These are phyloP conservation scores for Heracleum sosnowskyi DNA, from an alignment of 129 eudicot genomes.

Conservation along the genomic window DNA sequence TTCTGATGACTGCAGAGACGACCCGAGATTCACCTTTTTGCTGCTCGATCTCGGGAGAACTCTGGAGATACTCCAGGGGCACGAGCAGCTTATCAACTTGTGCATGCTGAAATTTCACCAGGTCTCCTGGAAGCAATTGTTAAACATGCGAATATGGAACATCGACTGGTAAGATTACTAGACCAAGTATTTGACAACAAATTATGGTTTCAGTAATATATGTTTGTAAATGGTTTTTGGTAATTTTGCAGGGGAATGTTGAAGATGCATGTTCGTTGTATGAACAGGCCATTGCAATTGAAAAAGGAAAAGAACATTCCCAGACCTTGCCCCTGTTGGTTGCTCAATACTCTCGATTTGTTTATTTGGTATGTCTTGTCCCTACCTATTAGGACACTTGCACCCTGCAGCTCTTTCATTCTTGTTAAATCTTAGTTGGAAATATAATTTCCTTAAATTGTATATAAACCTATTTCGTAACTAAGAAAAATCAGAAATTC, in stretches of 20 bases:
- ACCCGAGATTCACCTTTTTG: slow-evolving; percentile 98
- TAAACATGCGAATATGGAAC: slow-evolving; percentile 97
- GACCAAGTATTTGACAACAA: slow-evolving; percentile 6
- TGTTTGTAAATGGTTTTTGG: slow-evolving; percentile 8
- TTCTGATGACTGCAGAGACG: slow-evolving; percentile 57
- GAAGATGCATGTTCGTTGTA: slow-evolving; percentile 82
- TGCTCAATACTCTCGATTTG: slow-evolving; percentile 86
- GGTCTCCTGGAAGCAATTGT: slow-evolving; percentile 92
- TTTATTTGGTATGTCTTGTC: slow-evolving; percentile 56
- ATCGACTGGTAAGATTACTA: slow-evolving; percentile 60
- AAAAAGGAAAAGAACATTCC: slow-evolving; percentile 97
- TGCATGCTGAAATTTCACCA: slow-evolving; percentile 89
- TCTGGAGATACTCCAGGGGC: slow-evolving; percentile 75
- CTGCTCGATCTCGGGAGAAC: slow-evolving; percentile 77
- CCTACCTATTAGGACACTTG: not conserved
- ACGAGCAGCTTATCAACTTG: slow-evolving; percentile 91
- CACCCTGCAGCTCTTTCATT: not conserved
- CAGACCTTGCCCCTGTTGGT: slow-evolving; percentile 70
- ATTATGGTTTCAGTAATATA: slow-evolving; percentile 3
- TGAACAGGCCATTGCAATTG: slow-evolving; percentile 91
- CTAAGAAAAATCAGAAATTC: not conserved
- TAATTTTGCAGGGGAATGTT: slow-evolving; percentile 61
- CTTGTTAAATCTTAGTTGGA: not conserved
- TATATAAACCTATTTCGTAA: not conserved
- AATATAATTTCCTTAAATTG: not conserved